phyloP scores from a whole-genome alignment of 306 rosid genomes.

The Prinsepia uniflora region DNA sequence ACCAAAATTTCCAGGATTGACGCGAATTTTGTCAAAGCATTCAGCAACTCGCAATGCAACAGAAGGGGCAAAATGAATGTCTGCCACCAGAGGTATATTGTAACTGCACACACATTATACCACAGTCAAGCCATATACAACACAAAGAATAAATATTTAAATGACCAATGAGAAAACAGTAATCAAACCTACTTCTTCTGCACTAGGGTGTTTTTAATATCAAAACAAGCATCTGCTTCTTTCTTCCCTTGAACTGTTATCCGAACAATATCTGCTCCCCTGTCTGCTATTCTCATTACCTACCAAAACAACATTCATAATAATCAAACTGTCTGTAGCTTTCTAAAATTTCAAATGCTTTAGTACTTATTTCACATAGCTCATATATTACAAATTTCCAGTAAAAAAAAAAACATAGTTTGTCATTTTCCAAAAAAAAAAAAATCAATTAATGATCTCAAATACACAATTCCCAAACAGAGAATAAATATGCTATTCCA shows the following conservation, averaged over 20 bases:
- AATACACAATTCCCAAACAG: neutral
- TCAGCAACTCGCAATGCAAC: constrained; percentile 85
- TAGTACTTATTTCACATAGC: neutral
- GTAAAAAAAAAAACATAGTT: neutral
- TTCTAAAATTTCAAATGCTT: neutral
- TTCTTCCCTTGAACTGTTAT: constrained; percentile 97
- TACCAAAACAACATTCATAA: constrained; percentile 29
- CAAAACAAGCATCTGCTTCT: constrained; percentile 97
- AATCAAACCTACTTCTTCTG: constrained; percentile 74
- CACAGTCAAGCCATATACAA: constrained; percentile 16
- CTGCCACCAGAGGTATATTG: constrained; percentile 82
- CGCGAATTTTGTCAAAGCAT: constrained; percentile 91
- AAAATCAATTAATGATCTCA: neutral
- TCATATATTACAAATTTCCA: neutral
- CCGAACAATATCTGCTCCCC: constrained; percentile 90
- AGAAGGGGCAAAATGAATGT: constrained; percentile 86
- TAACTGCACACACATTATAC: constrained; percentile 50
- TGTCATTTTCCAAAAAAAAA: neutral
- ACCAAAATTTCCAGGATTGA: constrained; percentile 96
- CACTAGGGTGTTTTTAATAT: constrained; percentile 84
- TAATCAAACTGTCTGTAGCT: constrained; percentile 12
- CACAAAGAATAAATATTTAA: constrained; percentile 12
- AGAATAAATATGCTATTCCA: neutral
- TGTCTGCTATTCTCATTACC: constrained; percentile 95
- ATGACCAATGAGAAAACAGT: constrained; percentile 7